Conservation (phyloP, 1,139 yeast genomes). For the Suhomyces kunorum region DNA sequence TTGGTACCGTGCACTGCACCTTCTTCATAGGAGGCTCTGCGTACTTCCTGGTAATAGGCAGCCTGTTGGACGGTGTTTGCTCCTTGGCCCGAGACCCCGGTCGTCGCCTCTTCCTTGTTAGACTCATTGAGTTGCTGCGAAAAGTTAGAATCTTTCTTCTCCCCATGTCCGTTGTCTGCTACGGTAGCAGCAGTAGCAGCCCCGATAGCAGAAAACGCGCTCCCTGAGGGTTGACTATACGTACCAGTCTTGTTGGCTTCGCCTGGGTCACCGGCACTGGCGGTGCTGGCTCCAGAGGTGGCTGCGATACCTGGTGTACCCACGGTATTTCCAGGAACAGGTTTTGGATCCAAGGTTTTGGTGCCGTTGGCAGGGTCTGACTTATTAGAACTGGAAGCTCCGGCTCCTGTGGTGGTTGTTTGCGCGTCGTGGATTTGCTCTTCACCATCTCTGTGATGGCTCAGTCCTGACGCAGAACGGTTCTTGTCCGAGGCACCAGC, state of each 20-base stretch:
- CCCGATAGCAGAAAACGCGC: conserved; percentile 3
- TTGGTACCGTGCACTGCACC: conserved; percentile 7
- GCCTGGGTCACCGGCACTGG: not conserved
- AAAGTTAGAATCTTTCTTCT: not conserved
- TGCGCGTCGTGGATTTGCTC: not conserved
- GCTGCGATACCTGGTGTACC: not conserved
- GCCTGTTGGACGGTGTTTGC: not conserved
- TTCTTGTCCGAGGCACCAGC: too few species aligned
- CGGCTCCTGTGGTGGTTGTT: not conserved
- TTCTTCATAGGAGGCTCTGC: not conserved
- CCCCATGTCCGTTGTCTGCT: too few species aligned
- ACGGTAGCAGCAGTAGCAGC: conserved; percentile 13
- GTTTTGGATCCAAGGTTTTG: conserved; percentile 1
- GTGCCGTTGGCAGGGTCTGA: not conserved
- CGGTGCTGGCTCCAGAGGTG: not conserved
- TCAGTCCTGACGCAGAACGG: too few species aligned
- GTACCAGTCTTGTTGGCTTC: not conserved
- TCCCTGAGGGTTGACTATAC: too few species aligned
- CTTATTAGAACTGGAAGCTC: not conserved
- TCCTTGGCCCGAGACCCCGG: not conserved
- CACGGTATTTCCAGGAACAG: not conserved
- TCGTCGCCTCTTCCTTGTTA: not conserved
- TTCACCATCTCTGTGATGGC: too few species aligned
- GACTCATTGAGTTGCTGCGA: conserved; percentile 5
- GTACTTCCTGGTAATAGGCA: conserved; percentile 1